These are phyloP conservation scores for Bidens hawaiensis DNA, from an alignment of 140 eudicot genomes.

Conservation along the genomic window DNA sequence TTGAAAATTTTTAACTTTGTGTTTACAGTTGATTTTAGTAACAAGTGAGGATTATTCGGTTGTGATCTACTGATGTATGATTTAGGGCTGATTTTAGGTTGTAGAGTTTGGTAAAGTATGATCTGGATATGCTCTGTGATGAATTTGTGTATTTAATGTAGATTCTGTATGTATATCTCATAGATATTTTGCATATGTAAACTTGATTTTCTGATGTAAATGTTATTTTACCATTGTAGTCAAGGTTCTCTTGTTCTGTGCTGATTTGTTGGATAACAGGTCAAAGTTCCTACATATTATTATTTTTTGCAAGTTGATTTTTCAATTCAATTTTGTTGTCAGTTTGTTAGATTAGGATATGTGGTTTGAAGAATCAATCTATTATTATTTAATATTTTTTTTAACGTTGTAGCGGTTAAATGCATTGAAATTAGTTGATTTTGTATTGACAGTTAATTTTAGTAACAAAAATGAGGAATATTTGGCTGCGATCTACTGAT, in stretches of 20 bases:
- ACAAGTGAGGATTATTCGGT: neutral
- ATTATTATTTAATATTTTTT: constrained; percentile 15
- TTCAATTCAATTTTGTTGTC: constrained; percentile 18
- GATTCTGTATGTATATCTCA: constrained; percentile 2
- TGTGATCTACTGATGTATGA: constrained; percentile 13
- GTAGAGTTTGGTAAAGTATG: constrained; percentile 12
- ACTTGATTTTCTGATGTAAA: constrained; percentile 9
- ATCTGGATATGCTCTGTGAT: neutral
- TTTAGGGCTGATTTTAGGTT: constrained; percentile 5
- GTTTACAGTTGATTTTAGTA: too few relatives aligned
- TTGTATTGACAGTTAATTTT: neutral
- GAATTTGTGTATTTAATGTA: neutral
- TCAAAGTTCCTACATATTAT: too few relatives aligned
- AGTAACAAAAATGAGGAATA: neutral
- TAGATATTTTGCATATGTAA: constrained; percentile 12
- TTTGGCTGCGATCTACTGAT: too few relatives aligned
- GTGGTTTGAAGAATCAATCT: constrained; percentile 5
- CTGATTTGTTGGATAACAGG: too few relatives aligned
- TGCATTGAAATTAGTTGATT: neutral
- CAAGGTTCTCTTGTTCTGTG: too few relatives aligned
- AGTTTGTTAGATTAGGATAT: constrained; percentile 19
- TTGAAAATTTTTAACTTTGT: too few relatives aligned
- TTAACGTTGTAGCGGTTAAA: neutral
- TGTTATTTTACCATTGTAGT: too few relatives aligned
- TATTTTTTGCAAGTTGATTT: constrained; percentile 16